A percentile compares a stretch with the other conserved stretches of the same genome.
phyloP scores from a whole-genome alignment of 2,329 filamentous ascomycete genomes.

The Fusarium coicis region DNA sequence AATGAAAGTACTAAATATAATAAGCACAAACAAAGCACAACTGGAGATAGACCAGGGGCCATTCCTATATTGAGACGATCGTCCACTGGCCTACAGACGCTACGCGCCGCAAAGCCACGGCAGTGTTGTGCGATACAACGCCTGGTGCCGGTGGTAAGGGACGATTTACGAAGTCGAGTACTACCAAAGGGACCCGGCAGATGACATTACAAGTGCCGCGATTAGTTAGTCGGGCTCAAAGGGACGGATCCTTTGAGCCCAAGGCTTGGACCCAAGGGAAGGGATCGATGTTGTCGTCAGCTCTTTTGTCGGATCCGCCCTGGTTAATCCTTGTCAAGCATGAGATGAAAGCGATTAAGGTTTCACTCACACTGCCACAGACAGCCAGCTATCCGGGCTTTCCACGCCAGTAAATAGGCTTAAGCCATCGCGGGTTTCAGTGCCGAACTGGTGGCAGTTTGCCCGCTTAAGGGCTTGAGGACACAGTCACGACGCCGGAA shows the following conservation, averaged over 20 bases:
- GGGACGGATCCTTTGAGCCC: background rate
- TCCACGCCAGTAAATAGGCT: background rate
- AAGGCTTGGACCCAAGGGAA: background rate
- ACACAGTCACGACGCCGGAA: background rate
- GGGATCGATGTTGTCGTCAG: conserved; percentile 15
- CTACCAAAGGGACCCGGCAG: conserved; percentile 13
- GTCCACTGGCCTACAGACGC: conserved; percentile 13
- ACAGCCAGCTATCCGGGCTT: background rate
- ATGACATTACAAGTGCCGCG: conserved; percentile 22
- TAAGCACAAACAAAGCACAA: conserved; percentile 17
- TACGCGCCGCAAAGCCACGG: conserved; percentile 24
- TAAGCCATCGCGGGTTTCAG: background rate
- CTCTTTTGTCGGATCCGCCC: conserved; percentile 20
- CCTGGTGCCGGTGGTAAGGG: background rate
- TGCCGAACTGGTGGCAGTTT: background rate
- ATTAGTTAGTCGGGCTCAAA: conserved; percentile 9
- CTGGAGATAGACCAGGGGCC: conserved; percentile 16
- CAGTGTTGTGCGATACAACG: background rate
- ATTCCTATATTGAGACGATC: conserved; percentile 18
- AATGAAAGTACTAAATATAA: conserved; percentile 24
- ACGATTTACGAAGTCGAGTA: conserved; percentile 12
- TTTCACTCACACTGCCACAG: conserved; percentile 32
- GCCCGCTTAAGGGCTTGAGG: background rate
- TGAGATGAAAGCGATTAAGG: conserved; percentile 15
- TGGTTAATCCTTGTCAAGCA: conserved; percentile 8